A percentile compares a stretch with the other conserved stretches of the same genome.
These are phyloP conservation scores for Delitschia confertaspora DNA, from an alignment of 495 filamentous ascomycete species.

Conservation along the genomic window DNA sequence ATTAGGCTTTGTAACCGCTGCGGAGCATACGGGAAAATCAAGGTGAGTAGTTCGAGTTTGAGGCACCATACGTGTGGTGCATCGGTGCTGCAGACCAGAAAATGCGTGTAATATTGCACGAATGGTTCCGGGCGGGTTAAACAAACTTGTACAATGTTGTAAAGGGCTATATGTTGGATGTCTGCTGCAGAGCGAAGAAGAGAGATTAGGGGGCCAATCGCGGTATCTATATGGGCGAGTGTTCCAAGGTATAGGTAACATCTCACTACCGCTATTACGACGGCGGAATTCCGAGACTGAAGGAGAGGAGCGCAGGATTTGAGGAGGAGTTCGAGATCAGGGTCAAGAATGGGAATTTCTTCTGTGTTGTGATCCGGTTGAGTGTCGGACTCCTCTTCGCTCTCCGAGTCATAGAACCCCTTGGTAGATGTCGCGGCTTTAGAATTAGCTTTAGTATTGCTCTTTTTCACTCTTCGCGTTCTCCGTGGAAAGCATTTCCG, in stretches of 20 bases:
- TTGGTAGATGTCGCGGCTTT: conserved; percentile 34
- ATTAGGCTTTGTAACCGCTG: conserved; percentile 72
- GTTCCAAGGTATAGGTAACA: conserved; percentile 79
- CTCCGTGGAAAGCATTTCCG: conserved; percentile 79
- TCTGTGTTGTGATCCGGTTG: conserved; percentile 35
- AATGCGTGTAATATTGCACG: conserved; percentile 75
- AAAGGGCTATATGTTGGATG: conserved; percentile 78
- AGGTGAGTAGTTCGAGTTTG: conserved; percentile 81
- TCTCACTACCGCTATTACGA: conserved; percentile 78
- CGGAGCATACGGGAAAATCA: conserved; percentile 78
- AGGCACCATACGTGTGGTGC: conserved; percentile 76
- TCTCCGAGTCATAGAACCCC: conserved; percentile 63
- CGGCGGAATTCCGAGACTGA: conserved; percentile 84
- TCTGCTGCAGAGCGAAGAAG: conserved; percentile 76
- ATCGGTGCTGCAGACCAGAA: conserved; percentile 73
- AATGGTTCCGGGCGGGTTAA: conserved; percentile 65
- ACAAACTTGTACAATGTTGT: conserved; percentile 87
- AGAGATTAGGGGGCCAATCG: conserved; percentile 76
- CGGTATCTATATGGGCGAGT: conserved; percentile 55
- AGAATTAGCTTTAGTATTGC: conserved; percentile 24
- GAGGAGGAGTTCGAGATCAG: conserved; percentile 75
- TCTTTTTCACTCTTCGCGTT: conserved; percentile 46
- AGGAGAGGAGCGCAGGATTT: conserved; percentile 73
- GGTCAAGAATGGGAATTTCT: conserved; percentile 53
- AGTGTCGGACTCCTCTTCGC: conserved; percentile 16